Base-by-base conservation (phyloP, 805 yeast genomes). In the Sungouiozyma ichnusensis region DNA sequence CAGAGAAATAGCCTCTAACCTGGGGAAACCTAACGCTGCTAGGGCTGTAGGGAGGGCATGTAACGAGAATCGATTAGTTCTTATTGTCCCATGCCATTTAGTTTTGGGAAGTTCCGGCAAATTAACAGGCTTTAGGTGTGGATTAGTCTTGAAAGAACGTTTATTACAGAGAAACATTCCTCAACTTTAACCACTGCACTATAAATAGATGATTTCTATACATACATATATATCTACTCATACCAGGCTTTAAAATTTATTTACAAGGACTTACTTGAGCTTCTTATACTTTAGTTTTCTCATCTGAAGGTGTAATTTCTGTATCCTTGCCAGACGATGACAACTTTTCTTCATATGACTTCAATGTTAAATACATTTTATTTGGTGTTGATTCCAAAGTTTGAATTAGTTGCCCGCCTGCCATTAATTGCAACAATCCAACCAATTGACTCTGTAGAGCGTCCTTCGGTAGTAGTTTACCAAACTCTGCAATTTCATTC, bases 401-500 rank as follows among this genome's bases (percentile, higher is more conserved):
- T 65, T 75, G 76, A 11, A 83, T 94, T 58, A 90, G 72, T 9
- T 94, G 94, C 36, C 85, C 88, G 56, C 97, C 97, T 44, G 95
- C 85, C 48, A 85, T 69, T 43, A 82, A 65, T n/a, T 88, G 79
- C 56, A 90, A 74, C 43, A 85, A 69, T 9, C 95, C 95, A 11
- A 82, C 81, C 51, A 92, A 74, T 71, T 88, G 84, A 8, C 83
- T 77, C 44, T 85, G 92, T 51, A 90, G 67, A 50, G 79, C 78
- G 36, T 74, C 77, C 56, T 79, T 68, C 3, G 78, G 64, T 35
- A 95, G 92, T 55, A 92, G 72, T 32, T 73, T 76, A 66, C 85
- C 83, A 68, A 85, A 83, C 48, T 69, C 52, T 35, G 74, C 68
- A 38, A 88, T 63, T 42, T 77, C 69, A 1, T 64, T 65, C 20